These are phyloP conservation scores for Sporobolomyces phaffii DNA, from an alignment of 768 basidiomycete species.

Conservation along the genomic window DNA sequence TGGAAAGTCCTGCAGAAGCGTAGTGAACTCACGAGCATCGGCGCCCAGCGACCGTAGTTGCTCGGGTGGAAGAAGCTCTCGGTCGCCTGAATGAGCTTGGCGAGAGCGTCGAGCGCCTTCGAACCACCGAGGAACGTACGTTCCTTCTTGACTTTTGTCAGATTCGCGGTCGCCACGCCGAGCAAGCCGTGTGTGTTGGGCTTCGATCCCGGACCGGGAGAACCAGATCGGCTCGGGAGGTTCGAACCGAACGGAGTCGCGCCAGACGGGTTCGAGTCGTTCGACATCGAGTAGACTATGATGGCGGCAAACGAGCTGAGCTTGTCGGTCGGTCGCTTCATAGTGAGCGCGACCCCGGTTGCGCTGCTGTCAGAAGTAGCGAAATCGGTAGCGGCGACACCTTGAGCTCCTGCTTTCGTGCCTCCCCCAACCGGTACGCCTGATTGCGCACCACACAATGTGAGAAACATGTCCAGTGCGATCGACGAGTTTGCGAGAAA, in stretches of 20 bases:
- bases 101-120: slow-evolving; percentile 77
- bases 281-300: slow-evolving; percentile 81
- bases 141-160: slow-evolving; percentile 36
- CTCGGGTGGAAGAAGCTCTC: slow-evolving; percentile 89
- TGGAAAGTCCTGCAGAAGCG: not conserved
- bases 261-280: slow-evolving; percentile 69
- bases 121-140: slow-evolving; percentile 62
- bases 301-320: slow-evolving; percentile 70
- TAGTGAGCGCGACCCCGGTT: slow-evolving; percentile 64
- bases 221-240: slow-evolving; percentile 47
- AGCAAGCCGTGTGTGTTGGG: slow-evolving; percentile 10
- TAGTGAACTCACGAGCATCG: slow-evolving; percentile 8
- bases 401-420: slow-evolving; percentile 37
- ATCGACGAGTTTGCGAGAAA: not conserved
- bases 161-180: slow-evolving; percentile 26
- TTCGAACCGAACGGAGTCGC: slow-evolving; percentile 58
- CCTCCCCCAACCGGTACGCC: slow-evolving; percentile 47
- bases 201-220: slow-evolving; percentile 44
- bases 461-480: too few relatives aligned
- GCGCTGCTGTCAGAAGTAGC: slow-evolving; percentile 59
- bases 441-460: too few relatives aligned
- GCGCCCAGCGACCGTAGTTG: slow-evolving; percentile 75
- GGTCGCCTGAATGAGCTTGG: slow-evolving; percentile 72
- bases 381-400: slow-evolving; percentile 38
- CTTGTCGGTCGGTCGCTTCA: slow-evolving; percentile 48